phyloP scores from a whole-genome alignment of 2,329 filamentous ascomycete genomes.

The Lachnellula subtilissima region DNA sequence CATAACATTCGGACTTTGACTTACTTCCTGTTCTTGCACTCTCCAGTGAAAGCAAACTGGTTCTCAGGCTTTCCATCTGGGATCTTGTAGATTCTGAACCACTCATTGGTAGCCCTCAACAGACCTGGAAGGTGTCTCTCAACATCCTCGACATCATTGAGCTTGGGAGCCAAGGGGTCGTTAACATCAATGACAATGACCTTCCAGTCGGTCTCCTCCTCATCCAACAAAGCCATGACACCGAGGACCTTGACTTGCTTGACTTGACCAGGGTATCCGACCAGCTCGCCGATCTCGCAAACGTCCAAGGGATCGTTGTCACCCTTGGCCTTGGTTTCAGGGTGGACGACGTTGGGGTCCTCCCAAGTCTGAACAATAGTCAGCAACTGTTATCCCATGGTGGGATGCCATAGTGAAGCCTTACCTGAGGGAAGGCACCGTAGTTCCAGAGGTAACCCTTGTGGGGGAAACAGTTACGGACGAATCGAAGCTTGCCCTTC shows the following conservation, averaged over 20 bases:
- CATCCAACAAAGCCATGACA: constrained; percentile 97
- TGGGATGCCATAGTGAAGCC: constrained; percentile 22
- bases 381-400: constrained; percentile 7
- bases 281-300: constrained; percentile 98
- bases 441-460: constrained; percentile 99
- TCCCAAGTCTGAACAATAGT: constrained; percentile 76
- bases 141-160: constrained; percentile 98
- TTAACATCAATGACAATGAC: constrained; percentile 99
- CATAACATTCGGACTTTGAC: constrained; percentile 23
- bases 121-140: constrained; percentile 97
- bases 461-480: constrained; percentile 99
- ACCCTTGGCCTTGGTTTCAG: constrained; percentile 99
- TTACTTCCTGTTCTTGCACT: constrained; percentile 99
- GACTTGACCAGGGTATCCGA: constrained; percentile 91
- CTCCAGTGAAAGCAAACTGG: constrained; percentile 99
- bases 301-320: constrained; percentile 99
- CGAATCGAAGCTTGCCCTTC: constrained; percentile 99
- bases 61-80: constrained; percentile 99
- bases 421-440: constrained; percentile 95
- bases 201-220: constrained; percentile 99
- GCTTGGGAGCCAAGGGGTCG: constrained; percentile 91
- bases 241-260: constrained; percentile 99
- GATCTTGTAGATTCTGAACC: constrained; percentile 99
- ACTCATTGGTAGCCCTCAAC: constrained; percentile 96
- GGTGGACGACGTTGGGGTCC: constrained; percentile 92